Evolutionary conservation across 140 eudicot species (phyloP), one percentile per base, ranked within the genome.

Genomic region (Oenanthe javanica): DNA sequence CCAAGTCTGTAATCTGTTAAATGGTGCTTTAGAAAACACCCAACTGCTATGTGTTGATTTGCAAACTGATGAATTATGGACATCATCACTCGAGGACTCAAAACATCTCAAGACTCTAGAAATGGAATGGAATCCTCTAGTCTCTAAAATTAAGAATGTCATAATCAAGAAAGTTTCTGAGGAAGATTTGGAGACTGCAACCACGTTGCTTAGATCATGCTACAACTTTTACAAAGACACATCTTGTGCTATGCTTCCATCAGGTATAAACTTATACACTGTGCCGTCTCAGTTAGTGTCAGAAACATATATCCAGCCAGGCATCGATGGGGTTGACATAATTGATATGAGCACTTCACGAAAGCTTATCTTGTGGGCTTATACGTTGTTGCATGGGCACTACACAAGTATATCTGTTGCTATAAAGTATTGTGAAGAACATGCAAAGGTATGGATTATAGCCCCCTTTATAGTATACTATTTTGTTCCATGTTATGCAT

Each of bases 301-400:
- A 42, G 96, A 93, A 77, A 89, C 89, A 42, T 84, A 84, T 82
- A 66, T 86, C 66, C 93, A 89, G 85, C 89, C 96, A 45, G 90
- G 86, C 51, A 75, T 85, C 72, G 92, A 84, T 81, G 89, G 90
- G 21, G 83, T 89, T 38, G 95, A 94, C 84, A 82, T 85, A 78
- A 82, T 88, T 83, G 99, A 95, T 77, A 79, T 89, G 86, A 90
- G 87, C 83, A 89, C 91, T 63, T 78, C 97, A 46, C 83, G 96
- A 84, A 95, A 92, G 87, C 96, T 95, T 82, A 90, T 95, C 38
- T 78, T 89, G 84, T 92, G 99, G 99, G 99, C 99, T 38, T 90
- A 92, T 84, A 84, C 99, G 3, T 84, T 95, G 63, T 83, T 92
- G 86, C 96, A 90, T 81, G 99, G 99, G 36, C 93, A 89, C 74